phyloP scores from a whole-genome alignment of 148 eudicot species.

The Polygonum maritimum region DNA sequence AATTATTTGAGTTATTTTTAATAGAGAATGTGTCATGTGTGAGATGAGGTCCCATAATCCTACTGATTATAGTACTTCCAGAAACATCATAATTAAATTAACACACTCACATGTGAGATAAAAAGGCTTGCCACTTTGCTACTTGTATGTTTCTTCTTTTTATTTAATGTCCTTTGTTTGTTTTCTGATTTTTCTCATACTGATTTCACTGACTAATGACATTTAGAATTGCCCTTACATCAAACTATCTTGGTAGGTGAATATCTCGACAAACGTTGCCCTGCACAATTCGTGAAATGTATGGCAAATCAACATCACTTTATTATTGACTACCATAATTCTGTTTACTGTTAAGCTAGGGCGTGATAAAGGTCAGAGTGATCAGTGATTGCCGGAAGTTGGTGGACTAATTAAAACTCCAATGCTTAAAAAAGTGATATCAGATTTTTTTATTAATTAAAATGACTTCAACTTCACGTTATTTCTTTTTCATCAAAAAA shows the following conservation, averaged over 20 bases:
- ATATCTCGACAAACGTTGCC: background rate
- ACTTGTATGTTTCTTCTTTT: no score
- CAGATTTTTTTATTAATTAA: background rate
- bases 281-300: background rate
- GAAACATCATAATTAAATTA: no score
- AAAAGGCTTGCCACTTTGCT: no score
- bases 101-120: no score
- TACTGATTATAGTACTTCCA: no score
- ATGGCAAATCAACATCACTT: background rate
- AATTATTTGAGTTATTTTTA: no score
- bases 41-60: no score
- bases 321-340: background rate
- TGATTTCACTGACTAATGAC: no score
- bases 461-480: conserved; percentile 4
- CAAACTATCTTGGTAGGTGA: background rate
- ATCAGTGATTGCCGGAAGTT: background rate
- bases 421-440: background rate
- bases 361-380: background rate
- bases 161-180: background rate
- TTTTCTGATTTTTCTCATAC: no score
- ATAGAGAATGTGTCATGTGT: no score
- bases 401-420: background rate
- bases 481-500: background rate
- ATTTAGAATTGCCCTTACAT: no score
- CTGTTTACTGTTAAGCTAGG: background rate